phyloP scores from a whole-genome alignment of 257 asterid species.

The Haberlea rhodopensis region DNA sequence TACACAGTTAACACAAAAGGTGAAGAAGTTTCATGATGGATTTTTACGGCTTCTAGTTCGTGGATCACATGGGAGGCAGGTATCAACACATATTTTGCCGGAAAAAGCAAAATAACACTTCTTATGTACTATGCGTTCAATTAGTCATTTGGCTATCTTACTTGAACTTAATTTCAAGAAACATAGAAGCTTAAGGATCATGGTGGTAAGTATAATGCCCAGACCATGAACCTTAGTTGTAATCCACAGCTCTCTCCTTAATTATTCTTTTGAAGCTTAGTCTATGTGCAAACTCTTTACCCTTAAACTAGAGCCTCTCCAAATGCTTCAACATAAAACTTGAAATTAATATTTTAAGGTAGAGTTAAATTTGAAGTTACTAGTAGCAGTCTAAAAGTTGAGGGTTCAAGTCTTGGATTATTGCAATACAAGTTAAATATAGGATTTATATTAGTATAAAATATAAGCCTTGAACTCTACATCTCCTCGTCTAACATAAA shows the following conservation, averaged over 20 bases:
- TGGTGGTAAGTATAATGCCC: not conserved
- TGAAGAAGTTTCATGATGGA: constrained; percentile 84
- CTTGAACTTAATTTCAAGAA: not conserved
- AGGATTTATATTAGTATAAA: too few species aligned
- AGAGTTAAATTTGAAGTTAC: not conserved
- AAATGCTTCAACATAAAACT: not conserved
- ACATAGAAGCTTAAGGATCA: not conserved
- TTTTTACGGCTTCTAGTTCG: constrained; percentile 52
- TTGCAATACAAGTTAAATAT: not conserved
- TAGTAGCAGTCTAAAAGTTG: not conserved
- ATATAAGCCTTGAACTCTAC: not conserved
- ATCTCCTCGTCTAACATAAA: too few species aligned
- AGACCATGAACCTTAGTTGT: not conserved
- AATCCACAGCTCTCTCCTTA: not conserved
- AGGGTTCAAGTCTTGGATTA: not conserved
- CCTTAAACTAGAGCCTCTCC: not conserved
- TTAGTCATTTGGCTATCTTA: constrained; percentile 18
- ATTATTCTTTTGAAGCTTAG: too few species aligned
- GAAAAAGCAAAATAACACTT: constrained; percentile 16
- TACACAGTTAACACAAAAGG: constrained; percentile 76
- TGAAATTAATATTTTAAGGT: not conserved
- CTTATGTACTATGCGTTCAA: constrained; percentile 15
- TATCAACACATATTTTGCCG: constrained; percentile 29
- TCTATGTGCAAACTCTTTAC: not conserved
- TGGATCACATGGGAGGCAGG: constrained; percentile 87